phyloP scores from a whole-genome alignment of 805 yeast genomes.

The Candida chauliodis region DNA sequence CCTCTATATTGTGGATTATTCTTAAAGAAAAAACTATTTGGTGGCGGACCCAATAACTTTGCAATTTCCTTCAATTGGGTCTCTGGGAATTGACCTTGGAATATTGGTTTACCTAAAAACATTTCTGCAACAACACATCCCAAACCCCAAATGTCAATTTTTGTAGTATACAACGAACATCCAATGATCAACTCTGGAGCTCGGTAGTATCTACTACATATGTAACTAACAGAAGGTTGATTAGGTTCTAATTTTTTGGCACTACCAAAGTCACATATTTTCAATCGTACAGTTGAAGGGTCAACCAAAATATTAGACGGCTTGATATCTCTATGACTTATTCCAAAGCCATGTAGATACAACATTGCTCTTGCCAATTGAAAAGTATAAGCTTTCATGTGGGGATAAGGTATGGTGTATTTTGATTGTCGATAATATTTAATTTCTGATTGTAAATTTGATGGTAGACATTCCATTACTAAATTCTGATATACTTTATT shows the following conservation, averaged over 20 bases:
- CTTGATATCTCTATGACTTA: constrained; percentile 80
- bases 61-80: constrained; percentile 88
- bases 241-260: constrained; percentile 75
- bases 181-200: constrained; percentile 97
- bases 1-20: constrained; percentile 76
- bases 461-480: constrained; percentile 87
- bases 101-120: constrained; percentile 88
- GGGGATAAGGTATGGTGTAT: constrained; percentile 64
- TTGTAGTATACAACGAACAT: constrained; percentile 78
- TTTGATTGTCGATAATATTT: constrained; percentile 61
- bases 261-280: constrained; percentile 83
- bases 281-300: constrained; percentile 60
- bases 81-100: constrained; percentile 88
- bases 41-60: constrained; percentile 86
- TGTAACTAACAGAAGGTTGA: constrained; percentile 90
- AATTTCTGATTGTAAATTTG: constrained; percentile 72
- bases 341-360: constrained; percentile 74
- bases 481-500: constrained; percentile 70
- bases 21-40: constrained; percentile 61
- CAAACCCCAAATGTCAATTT: constrained; percentile 96
- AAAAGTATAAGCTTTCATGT: constrained; percentile 71
- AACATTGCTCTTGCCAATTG: constrained; percentile 83
- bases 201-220: constrained; percentile 92
- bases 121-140: constrained; percentile 97
- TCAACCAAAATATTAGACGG: constrained; percentile 80